Evolutionary conservation across 2,329 filamentous ascomycete species (phyloP), one percentile per base, ranked within the genome.

Genomic region (Chrysoporthe puriensis): DNA sequence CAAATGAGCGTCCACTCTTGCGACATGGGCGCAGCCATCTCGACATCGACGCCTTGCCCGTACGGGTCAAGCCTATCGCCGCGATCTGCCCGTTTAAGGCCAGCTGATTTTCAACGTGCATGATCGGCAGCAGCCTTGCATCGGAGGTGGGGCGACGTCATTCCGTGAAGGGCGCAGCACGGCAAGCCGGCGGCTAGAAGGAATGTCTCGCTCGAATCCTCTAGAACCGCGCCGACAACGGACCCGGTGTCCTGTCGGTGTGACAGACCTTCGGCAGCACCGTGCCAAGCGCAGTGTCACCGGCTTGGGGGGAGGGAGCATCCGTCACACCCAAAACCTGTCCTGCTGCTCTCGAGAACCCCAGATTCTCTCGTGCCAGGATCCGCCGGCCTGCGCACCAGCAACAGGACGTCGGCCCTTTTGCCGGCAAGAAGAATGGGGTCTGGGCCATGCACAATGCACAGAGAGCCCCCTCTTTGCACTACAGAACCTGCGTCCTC

Each of bases 11-110:
- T 60, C 57, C 57, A 43, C 44, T 48, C 44, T 60, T 62, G 32
- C 59, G 59, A 62, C 59, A 36, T 57, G 40, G 52, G 34, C 56
- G 50, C 66, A 62, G 63, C 66, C 66, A 62, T 68, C 63, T 66
- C 66, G 63, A 68, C 63, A 68, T 62, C 16, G 43, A 56, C 66
- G 44, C 56, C 44, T 59, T 64, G 54, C 61, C 66, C 56, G 61
- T 44, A 58, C 52, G n/a, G 66, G 66, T 34, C 48, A 54, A 58
- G 54, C 34, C 54, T 9, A 18, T 40, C 36, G 18, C 21, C 3
- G 8, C 1, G 21, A 18, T 34, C 36, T 58, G 40, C 40, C 26
- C 61, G 63, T 40, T 61, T 40, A 18, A 68, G 32, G 5, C 11
- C 66, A 34, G 40, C 40, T 52, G 43, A 44, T 59, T 18, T n/a